phyloP scores from a whole-genome alignment of 345 rosid genomes.

The Barbarea vulgaris region DNA sequence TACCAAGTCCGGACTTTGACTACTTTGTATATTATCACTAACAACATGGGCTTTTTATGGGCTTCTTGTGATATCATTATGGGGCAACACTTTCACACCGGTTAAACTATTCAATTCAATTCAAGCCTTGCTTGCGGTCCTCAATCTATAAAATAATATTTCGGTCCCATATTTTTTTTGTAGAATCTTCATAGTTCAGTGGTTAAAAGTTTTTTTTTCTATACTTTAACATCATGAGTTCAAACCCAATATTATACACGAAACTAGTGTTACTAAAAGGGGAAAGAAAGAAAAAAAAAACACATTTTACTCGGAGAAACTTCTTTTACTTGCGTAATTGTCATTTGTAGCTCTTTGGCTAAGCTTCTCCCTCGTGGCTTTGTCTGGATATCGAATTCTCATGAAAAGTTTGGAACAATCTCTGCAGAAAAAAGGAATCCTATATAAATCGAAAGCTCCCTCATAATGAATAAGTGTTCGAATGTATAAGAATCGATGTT shows the following conservation, averaged over 20 bases:
- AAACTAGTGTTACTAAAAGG: conserved; percentile 2
- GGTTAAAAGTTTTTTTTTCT: too few species aligned
- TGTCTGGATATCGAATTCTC: conserved; percentile 77
- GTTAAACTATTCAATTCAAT: background rate
- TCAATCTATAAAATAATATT: too few species aligned
- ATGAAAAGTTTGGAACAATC: conserved; percentile 53
- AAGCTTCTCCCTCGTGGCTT: conserved; percentile 57
- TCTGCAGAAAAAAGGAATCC: conserved; percentile 46
- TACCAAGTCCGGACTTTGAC: background rate
- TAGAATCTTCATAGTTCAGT: too few species aligned
- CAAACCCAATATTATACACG: too few species aligned
- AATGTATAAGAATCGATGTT: too few species aligned
- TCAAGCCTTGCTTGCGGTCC: too few species aligned
- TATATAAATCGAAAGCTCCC: background rate
- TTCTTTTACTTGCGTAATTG: conserved; percentile 63
- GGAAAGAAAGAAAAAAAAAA: background rate
- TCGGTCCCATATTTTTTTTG: too few species aligned
- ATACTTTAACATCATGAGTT: too few species aligned
- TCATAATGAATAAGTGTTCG: conserved; percentile 6
- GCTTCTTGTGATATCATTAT: background rate
- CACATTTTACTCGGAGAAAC: conserved; percentile 5
- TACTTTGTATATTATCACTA: background rate
- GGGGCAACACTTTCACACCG: background rate
- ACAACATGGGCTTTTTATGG: conserved; percentile 15
- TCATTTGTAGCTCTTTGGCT: conserved; percentile 64